Evolutionary conservation across 352 stramenopile species (phyloP).

Genomic region (Globisporangium spinosum): DNA sequence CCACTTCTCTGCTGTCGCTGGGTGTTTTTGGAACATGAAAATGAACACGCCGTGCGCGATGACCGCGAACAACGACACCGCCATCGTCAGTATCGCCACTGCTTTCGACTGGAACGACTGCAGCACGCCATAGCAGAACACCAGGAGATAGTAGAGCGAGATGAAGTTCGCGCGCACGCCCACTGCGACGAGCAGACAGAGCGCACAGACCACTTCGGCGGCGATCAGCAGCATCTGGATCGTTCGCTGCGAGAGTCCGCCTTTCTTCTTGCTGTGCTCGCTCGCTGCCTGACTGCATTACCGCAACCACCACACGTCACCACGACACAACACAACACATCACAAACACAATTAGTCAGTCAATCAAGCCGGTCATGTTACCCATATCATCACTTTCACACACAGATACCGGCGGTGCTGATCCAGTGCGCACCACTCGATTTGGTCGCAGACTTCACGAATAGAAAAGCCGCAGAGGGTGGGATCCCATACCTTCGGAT

Average conservation of each 20-base stretch:
- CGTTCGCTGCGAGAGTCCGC: conserved; percentile 23
- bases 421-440: background rate
- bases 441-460: background rate
- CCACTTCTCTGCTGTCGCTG: conserved; percentile 12
- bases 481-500: conserved; percentile 5
- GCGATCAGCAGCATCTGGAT: conserved; percentile 21
- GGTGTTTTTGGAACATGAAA: conserved; percentile 18
- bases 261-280: conserved; percentile 4
- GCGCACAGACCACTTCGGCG: conserved; percentile 38
- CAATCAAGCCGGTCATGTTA: background rate
- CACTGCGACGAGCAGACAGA: conserved; percentile 54
- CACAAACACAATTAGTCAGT: background rate
- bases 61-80: conserved; percentile 41
- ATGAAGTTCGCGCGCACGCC: conserved; percentile 48
- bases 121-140: conserved; percentile 60
- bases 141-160: conserved; percentile 64
- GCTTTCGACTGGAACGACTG: conserved; percentile 56
- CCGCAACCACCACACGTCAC: background rate
- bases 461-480: background rate
- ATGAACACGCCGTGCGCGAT: conserved; percentile 41
- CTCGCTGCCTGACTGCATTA: conserved; percentile 9
- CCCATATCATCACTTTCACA: background rate
- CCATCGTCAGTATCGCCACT: conserved; percentile 42
- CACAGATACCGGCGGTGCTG: background rate
- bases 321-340: background rate